Base-by-base conservation (phyloP, 106 monocot species). In the Vanilla planifolia region DNA sequence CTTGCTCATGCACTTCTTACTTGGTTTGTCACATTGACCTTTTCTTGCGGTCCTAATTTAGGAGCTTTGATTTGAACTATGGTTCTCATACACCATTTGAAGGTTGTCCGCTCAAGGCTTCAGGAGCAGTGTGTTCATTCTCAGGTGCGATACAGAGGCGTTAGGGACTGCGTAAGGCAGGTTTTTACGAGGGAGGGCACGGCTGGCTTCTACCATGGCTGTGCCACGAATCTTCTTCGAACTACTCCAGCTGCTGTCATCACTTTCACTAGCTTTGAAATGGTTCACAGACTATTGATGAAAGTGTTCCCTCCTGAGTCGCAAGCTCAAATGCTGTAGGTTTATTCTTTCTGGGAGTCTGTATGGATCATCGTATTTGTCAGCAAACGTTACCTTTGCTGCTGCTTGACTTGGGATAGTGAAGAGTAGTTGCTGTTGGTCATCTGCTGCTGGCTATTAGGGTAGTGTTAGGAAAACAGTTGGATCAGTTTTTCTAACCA, bases 211-310 rank as follows among this genome's bases (percentile, higher is more conserved):
- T 93, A 93, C 67, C 78, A 79, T 48, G 93, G 93, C 9, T 93
- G 88, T 60, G 88, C 88, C 8, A 85, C 88, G 14, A 93, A 93
- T 68, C 61, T 93, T 40, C 52, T 93, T 27, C 59, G 93, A 25
- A 88, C 93, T 3, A 88, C 88, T 17, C 93, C 93, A 17, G 88
- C 93, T 13, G 93, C 93, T 62, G 81, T 78, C 15, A 89, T 88
- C 43, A 93, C 93, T 10, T 93, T 93, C 71, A 93, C 93, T 8
- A 93, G 88, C 71, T 93, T 89, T 59, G 93, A 93, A 74, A 89
- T 93, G 93, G 89, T 89, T 19, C 93, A 93, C 40, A 73, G 93
- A 77, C 82, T 67, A 37, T 68, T 93, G 30, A 48, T 82, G 21
- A 28, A 61, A 43, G 23, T 73, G n/a, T 85, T 77, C 57, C 81